Percentiles rank a stretch among this genome's conserved stretches.
phyloP scores from a whole-genome alignment of 805 yeast species.

The Lachancea quebecensis region DNA sequence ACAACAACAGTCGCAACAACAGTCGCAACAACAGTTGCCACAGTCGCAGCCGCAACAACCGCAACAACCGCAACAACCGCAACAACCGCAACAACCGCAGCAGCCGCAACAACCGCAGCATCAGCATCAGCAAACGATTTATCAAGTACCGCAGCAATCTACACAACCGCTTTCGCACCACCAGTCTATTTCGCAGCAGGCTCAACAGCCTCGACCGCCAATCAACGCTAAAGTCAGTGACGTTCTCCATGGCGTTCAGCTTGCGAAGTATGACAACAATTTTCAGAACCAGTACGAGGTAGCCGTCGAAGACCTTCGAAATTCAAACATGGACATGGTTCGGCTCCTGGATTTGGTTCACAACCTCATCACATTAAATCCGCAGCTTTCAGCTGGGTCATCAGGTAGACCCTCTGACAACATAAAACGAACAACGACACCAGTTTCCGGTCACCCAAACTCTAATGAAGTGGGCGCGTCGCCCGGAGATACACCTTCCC shows the following conservation, averaged over 20 bases:
- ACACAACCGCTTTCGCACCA: neutral
- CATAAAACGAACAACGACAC: slow-evolving; percentile 14
- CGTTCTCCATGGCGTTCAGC: slow-evolving; percentile 32
- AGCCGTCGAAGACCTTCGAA: slow-evolving; percentile 41
- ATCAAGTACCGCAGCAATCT: too few species aligned
- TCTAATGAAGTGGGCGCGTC: slow-evolving; percentile 14
- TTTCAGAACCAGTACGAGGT: slow-evolving; percentile 42
- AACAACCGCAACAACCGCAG: too few species aligned
- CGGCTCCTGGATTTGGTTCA: slow-evolving; percentile 43
- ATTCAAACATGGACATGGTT: slow-evolving; percentile 47
- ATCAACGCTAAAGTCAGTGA: slow-evolving; percentile 27
- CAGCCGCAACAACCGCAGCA: too few species aligned
- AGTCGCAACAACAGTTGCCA: neutral
- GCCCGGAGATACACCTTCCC: slow-evolving; percentile 12
- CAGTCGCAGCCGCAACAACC: too few species aligned
- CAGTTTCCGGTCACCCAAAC: slow-evolving; percentile 5
- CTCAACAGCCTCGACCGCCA: slow-evolving; percentile 10
- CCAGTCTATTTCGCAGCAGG: slow-evolving; percentile 1
- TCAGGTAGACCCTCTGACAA: slow-evolving; percentile 4
- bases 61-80: too few species aligned
- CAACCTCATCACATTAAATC: slow-evolving; percentile 1
- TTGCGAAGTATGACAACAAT: slow-evolving; percentile 37
- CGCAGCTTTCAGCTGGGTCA: neutral
- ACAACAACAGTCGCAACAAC: slow-evolving; percentile 9
- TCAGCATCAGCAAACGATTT: too few species aligned